These are phyloP conservation scores for Backusella macrospora DNA, from an alignment of 192 early-diverging fungal species.

Conservation along the genomic window DNA sequence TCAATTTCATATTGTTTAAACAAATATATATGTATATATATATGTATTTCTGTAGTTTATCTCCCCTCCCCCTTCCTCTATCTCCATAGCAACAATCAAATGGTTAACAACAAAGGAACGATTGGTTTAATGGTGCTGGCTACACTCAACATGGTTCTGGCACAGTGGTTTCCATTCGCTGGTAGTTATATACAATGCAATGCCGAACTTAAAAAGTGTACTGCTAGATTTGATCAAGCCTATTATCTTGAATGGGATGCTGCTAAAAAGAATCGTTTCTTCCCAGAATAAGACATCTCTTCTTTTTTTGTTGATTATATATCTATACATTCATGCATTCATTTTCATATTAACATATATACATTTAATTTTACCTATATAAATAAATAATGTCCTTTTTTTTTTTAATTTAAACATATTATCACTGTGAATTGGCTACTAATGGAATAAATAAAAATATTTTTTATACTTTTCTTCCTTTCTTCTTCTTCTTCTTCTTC, in stretches of 20 bases:
- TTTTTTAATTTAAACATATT: background rate
- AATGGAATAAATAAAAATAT: background rate
- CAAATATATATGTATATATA: no score
- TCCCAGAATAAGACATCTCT: background rate
- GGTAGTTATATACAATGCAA: background rate
- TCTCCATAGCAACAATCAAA: background rate
- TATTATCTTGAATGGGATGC: constrained; percentile 9
- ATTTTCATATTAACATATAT: background rate
- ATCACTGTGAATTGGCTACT: background rate
- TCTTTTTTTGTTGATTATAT: background rate
- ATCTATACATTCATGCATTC: background rate
- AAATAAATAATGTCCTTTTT: background rate
- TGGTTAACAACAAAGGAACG: background rate
- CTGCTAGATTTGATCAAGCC: background rate
- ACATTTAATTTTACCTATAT: background rate
- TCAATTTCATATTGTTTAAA: no score
- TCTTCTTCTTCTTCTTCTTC: background rate
- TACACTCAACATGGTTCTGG: background rate
- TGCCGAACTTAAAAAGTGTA: background rate
- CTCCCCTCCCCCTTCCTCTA: no score
- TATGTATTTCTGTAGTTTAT: no score
- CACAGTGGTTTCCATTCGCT: constrained; percentile 3
- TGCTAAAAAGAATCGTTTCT: background rate
- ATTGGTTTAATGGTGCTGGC: background rate
- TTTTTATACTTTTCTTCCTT: background rate